phyloP scores from a whole-genome alignment of 2,329 filamentous ascomycete species.

The Botrytis pseudocinerea region DNA sequence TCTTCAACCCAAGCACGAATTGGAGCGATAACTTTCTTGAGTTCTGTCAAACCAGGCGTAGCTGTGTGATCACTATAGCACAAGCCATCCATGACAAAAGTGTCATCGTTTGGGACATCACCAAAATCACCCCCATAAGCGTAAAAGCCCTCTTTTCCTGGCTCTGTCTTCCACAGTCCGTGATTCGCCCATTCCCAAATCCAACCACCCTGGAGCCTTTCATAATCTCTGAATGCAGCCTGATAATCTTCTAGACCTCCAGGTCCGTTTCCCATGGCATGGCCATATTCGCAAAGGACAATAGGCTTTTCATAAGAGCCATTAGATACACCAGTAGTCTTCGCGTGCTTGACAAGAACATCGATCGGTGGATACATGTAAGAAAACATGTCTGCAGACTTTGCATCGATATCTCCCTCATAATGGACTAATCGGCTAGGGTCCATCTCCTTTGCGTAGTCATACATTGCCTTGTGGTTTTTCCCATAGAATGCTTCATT shows the following conservation, averaged over 20 bases:
- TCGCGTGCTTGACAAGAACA: slow-evolving; percentile 42
- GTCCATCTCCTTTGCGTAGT: slow-evolving; percentile 53
- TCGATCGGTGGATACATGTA: slow-evolving; percentile 56
- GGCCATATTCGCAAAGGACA: slow-evolving; percentile 58
- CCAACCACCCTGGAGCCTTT: slow-evolving; percentile 43
- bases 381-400: slow-evolving; percentile 55
- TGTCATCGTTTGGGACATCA: slow-evolving; percentile 59
- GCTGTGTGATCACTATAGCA: slow-evolving; percentile 55
- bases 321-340: slow-evolving; percentile 48
- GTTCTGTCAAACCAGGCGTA: slow-evolving; percentile 56
- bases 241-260: slow-evolving; percentile 70
- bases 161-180: slow-evolving; percentile 50
- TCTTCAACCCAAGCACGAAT: slow-evolving; percentile 46
- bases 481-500: slow-evolving; percentile 73
- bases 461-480: slow-evolving; percentile 68
- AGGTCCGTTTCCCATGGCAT: slow-evolving; percentile 75
- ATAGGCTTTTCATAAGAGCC: slow-evolving; percentile 53
- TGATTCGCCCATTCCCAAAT: slow-evolving; percentile 69
- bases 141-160: slow-evolving; percentile 49
- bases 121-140: slow-evolving; percentile 65
- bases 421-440: slow-evolving; percentile 56
- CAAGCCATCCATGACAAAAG: slow-evolving; percentile 64
- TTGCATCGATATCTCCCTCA: slow-evolving; percentile 53
- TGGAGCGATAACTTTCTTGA: slow-evolving; percentile 59
- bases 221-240: slow-evolving; percentile 51